Evolutionary conservation across 2,329 filamentous ascomycete species (phyloP).

Genomic region (Aureobasidium mangrovei): DNA sequence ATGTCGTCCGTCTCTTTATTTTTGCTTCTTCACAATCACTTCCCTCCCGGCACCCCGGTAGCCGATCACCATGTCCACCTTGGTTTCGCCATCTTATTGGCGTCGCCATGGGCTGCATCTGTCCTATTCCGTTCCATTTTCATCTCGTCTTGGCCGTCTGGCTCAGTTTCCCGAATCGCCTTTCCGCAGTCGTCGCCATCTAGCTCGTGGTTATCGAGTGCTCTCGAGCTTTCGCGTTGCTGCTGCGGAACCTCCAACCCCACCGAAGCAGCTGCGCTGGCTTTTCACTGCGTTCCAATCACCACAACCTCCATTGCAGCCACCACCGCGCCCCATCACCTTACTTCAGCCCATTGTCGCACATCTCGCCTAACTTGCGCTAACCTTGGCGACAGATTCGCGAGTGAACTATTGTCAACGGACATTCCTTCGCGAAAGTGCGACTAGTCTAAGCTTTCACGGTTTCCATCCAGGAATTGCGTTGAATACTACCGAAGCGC

Average conservation of each 20-base stretch:
- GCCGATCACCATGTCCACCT: conserved; percentile 8
- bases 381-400: conserved; percentile 14
- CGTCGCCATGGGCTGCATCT: conserved; percentile 9
- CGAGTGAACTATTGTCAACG: conserved; percentile 16
- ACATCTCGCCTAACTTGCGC: conserved; percentile 1
- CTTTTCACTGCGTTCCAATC: conserved; percentile 8
- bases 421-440: conserved; percentile 16
- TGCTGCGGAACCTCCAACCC: conserved; percentile 7
- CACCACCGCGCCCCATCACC: not conserved
- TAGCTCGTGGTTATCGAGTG: not conserved
- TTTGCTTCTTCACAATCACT: conserved; percentile 3
- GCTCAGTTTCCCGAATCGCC: not conserved
- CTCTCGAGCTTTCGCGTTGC: conserved; percentile 8
- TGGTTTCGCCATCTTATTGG: conserved; percentile 8
- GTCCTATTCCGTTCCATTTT: not conserved
- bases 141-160: not conserved
- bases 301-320: not conserved
- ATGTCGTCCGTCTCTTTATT: not conserved
- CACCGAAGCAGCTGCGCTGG: conserved; percentile 11
- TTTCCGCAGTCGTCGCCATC: not conserved
- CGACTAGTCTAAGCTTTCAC: conserved; percentile 10
- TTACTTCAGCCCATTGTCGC: conserved; percentile 4
- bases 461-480: conserved; percentile 6
- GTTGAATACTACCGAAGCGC: conserved; percentile 9
- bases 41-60: conserved; percentile 11